Conservation (phyloP, 768 basidiomycete species). For the Lentinula sp. region DNA sequence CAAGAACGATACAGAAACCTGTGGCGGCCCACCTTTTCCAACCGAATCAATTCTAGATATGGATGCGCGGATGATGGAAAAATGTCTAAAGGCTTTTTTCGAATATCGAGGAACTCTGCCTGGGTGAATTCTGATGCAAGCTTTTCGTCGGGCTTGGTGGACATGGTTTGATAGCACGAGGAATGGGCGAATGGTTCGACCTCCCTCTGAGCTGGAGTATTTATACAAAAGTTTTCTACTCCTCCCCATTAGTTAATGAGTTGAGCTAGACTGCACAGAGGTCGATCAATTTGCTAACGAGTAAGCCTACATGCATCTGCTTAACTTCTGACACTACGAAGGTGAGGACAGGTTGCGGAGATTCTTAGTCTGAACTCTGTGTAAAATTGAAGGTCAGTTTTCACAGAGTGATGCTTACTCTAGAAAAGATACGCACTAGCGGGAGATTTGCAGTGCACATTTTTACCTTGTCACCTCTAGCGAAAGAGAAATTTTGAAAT, state of each 20-base stretch:
- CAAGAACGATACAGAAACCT: background rate
- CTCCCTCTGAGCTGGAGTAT: background rate
- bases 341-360: background rate
- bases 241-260: background rate
- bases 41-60: constrained; percentile 43
- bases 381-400: background rate
- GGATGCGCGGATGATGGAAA: constrained; percentile 24
- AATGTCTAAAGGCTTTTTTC: constrained; percentile 20
- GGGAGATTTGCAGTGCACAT: background rate
- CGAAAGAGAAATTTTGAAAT: background rate
- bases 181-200: background rate
- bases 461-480: background rate
- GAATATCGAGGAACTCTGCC: constrained; percentile 16
- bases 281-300: background rate
- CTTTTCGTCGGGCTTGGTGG: constrained; percentile 16
- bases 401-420: background rate
- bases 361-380: background rate
- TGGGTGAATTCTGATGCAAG: constrained; percentile 5
- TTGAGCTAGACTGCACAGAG: background rate
- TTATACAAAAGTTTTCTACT: background rate
- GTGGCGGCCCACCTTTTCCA: constrained; percentile 35
- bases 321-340: background rate
- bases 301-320: background rate
- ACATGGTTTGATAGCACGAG: constrained; percentile 10
- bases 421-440: background rate